Conservation (phyloP, 1,284 basidiomycete genomes). For the Malassezia obtusa region DNA sequence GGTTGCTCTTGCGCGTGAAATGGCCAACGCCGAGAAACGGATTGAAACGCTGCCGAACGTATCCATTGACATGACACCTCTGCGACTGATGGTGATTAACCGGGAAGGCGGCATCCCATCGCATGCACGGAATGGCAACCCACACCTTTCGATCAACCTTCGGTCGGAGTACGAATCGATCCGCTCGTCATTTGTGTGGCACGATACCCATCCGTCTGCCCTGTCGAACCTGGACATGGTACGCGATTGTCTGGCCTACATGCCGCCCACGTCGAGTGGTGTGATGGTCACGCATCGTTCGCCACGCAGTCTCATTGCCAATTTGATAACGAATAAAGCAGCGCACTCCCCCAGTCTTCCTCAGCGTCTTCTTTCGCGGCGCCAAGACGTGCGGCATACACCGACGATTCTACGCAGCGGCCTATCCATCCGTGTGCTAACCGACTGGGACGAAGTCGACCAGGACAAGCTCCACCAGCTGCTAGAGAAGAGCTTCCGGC, state of each 20-base stretch:
- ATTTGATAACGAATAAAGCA: conserved; percentile 96
- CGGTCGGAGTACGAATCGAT: conserved; percentile 80
- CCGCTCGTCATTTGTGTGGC: conserved; percentile 79
- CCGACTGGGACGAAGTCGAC: conserved; percentile 60
- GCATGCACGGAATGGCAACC: conserved; percentile 84
- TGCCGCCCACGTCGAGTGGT: conserved; percentile 86
- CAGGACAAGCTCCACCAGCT: conserved; percentile 64
- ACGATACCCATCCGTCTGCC: conserved; percentile 68
- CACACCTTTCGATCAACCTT: conserved; percentile 92
- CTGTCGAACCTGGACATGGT: conserved; percentile 80
- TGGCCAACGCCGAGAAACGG: conserved; percentile 52
- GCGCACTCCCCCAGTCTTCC: conserved; percentile 89
- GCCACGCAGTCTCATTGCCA: conserved; percentile 85
- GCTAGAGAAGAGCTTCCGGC: conserved; percentile 76
- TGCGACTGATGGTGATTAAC: conserved; percentile 95
- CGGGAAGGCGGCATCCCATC: conserved; percentile 93
- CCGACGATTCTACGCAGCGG: conserved; percentile 87
- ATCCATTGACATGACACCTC: conserved; percentile 51
- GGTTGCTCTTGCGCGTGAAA: conserved; percentile 73
- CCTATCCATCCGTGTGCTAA: conserved; percentile 71
- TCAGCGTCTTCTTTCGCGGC: conserved; percentile 76
- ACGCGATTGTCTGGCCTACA: conserved; percentile 74
- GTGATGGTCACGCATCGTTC: conserved; percentile 96
- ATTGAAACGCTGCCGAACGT: not conserved
- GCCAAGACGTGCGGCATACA: conserved; percentile 74